Conservation (phyloP, 176 grass and related monocot species). For the Thalia dealbata region DNA sequence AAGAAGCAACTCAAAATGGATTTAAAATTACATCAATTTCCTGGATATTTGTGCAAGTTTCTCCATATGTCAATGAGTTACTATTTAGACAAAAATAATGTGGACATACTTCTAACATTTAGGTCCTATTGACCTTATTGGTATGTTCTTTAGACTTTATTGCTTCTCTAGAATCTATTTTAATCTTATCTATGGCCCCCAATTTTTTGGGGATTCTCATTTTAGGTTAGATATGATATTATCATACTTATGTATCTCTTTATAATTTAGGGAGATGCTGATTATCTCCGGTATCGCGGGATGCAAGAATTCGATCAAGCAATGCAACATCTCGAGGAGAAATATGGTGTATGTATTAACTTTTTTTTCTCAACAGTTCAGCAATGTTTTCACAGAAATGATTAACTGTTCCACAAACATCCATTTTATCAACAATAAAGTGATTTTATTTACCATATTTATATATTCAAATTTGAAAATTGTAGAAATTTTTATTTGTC, state of each 20-base stretch:
- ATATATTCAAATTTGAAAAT: not conserved
- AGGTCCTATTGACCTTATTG: not conserved
- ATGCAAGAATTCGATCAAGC: conserved; percentile 85
- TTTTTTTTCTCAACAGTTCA: not conserved
- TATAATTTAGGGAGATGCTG: conserved; percentile 51
- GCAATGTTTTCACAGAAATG: not conserved
- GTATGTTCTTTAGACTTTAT: not conserved
- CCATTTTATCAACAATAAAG: not conserved
- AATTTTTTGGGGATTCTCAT: not conserved
- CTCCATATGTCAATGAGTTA: too few relatives aligned
- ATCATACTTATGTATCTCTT: not conserved
- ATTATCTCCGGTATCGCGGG: conserved; percentile 65
- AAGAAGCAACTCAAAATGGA: too few relatives aligned
- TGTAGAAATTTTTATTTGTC: not conserved
- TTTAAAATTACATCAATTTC: not conserved
- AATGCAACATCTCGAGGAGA: conserved; percentile 84
- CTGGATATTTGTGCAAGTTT: not conserved
- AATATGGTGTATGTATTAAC: conserved; percentile 54
- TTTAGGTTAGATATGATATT: not conserved
- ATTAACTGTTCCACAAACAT: not conserved
- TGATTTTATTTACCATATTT: not conserved
- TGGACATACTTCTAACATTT: not conserved
- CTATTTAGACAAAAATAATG: too few relatives aligned
- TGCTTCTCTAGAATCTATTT: not conserved
- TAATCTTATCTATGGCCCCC: not conserved